A percentile compares a stretch with the other conserved stretches of the same genome.
phyloP scores from a whole-genome alignment of 305 asterid genomes.

The Fraxinus floribunda region DNA sequence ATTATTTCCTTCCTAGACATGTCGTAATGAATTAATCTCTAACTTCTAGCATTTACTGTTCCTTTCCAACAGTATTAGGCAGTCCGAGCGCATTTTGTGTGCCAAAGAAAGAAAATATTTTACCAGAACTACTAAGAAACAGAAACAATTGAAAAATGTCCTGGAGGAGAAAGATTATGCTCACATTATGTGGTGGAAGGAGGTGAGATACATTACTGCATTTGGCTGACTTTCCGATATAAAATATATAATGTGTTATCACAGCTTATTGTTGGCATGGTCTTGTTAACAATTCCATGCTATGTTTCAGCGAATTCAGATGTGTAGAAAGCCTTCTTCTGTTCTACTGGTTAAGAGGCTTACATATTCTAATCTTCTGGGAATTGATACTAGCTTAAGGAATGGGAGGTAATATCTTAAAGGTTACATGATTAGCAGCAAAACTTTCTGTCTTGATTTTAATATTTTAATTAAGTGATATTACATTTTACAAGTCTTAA shows the following conservation, averaged over 20 bases:
- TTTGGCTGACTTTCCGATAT: constrained; percentile 20
- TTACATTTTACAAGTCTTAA: not conserved
- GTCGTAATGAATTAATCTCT: not conserved
- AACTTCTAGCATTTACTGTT: constrained; percentile 9
- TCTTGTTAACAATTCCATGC: not conserved
- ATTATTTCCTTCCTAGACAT: not conserved
- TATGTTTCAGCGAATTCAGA: constrained; percentile 66
- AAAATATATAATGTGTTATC: not conserved
- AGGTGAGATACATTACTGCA: constrained; percentile 50
- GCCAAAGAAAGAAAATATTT: constrained; percentile 46
- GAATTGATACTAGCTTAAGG: constrained; percentile 68
- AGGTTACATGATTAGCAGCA: constrained; percentile 9
- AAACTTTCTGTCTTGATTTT: not conserved
- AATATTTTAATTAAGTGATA: not conserved
- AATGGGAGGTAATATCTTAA: constrained; percentile 67
- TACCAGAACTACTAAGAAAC: constrained; percentile 44
- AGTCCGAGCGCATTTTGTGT: constrained; percentile 37
- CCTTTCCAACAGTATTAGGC: constrained; percentile 33
- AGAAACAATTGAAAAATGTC: constrained; percentile 41
- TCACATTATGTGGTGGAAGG: constrained; percentile 93
- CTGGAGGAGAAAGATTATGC: constrained; percentile 64
- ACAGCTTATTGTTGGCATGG: constrained; percentile 6
- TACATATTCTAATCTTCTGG: constrained; percentile 64
- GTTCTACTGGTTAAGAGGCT: constrained; percentile 63
- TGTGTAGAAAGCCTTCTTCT: constrained; percentile 88